phyloP scores from a whole-genome alignment of 768 basidiomycete genomes.

The Hemileccinum impolitum region DNA sequence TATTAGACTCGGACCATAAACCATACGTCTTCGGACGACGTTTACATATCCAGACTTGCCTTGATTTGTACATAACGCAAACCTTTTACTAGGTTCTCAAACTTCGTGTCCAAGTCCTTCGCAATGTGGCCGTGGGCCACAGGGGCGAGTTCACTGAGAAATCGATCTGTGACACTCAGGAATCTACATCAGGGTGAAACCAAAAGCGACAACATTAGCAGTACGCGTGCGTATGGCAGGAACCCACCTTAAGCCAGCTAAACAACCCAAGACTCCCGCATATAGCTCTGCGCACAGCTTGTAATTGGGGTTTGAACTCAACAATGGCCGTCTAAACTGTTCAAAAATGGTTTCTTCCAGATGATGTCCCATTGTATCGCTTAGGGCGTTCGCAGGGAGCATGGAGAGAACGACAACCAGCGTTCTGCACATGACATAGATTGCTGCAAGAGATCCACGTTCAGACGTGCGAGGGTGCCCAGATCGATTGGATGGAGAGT shows the following conservation, averaged over 20 bases:
- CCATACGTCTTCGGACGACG: not conserved
- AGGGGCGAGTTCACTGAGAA: conserved; percentile 74
- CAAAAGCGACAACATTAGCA: not conserved
- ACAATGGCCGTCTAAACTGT: conserved; percentile 67
- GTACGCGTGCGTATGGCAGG: not conserved
- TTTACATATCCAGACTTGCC: conserved; percentile 35
- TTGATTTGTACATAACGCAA: conserved; percentile 81
- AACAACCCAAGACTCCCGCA: conserved; percentile 77
- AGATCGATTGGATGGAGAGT: conserved; percentile 42
- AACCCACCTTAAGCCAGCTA: conserved; percentile 75
- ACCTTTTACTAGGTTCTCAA: conserved; percentile 81
- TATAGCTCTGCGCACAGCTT: conserved; percentile 79
- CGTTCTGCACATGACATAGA: conserved; percentile 88
- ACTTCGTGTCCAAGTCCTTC: conserved; percentile 78
- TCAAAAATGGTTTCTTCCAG: conserved; percentile 90
- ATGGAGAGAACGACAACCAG: conserved; percentile 73
- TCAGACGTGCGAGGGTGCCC: conserved; percentile 42
- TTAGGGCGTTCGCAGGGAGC: conserved; percentile 72
- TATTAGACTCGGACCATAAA: not conserved
- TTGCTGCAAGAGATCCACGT: conserved; percentile 76
- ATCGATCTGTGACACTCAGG: conserved; percentile 89
- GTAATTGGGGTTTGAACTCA: conserved; percentile 70
- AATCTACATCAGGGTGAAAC: conserved; percentile 49
- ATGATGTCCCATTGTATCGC: conserved; percentile 71
- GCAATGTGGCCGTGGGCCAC: conserved; percentile 71